A percentile compares a stretch with the other conserved stretches of the same genome.
Evolutionary conservation across 1,284 basidiomycete genomes (phyloP).

Genomic region (Boletus mariae): DNA sequence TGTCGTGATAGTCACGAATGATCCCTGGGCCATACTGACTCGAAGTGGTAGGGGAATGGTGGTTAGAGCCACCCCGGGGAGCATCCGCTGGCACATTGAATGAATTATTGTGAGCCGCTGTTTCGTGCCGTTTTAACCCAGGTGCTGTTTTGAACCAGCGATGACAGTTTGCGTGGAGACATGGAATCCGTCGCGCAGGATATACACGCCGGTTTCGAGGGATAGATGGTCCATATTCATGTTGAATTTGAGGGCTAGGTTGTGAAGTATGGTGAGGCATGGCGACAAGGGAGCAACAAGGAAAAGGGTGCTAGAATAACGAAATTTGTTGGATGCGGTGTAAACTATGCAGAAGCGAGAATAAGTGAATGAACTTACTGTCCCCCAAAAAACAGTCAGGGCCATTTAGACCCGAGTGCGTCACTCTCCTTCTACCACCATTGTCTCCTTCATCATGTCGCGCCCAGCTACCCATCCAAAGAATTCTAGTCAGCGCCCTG

Average conservation of each 20-base stretch:
- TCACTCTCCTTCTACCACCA: background rate
- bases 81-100: background rate
- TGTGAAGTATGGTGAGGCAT: background rate
- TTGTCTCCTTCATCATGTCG: background rate
- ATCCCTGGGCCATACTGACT: background rate
- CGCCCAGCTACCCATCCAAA: background rate
- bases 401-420: background rate
- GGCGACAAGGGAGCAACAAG: too few species aligned
- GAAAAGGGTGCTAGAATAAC: background rate
- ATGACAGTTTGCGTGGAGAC: background rate
- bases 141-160: background rate
- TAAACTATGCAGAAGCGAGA: background rate
- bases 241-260: too few species aligned
- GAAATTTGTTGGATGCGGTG: background rate
- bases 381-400: background rate
- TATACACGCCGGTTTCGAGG: background rate
- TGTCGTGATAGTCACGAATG: background rate
- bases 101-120: background rate
- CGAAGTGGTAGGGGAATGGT: background rate
- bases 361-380: background rate
- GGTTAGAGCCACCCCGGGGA: background rate
- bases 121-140: background rate
- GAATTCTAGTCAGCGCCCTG: background rate
- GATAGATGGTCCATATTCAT: background rate
- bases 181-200: background rate